phyloP scores from a whole-genome alignment of 208 protist species.

The Leptomonas seymouri region DNA sequence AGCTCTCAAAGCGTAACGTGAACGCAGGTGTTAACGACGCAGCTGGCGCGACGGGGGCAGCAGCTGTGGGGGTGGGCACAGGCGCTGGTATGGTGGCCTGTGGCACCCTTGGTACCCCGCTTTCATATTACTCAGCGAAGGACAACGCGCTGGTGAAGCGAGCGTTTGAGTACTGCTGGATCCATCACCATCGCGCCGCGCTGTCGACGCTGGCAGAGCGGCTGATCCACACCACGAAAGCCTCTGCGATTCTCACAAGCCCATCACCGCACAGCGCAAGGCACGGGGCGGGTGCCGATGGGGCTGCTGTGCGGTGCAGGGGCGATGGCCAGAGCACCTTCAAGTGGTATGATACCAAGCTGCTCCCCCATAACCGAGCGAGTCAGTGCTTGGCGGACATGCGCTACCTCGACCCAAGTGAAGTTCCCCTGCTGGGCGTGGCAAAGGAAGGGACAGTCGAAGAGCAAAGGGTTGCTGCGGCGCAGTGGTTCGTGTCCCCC shows the following conservation, averaged over 20 bases:
- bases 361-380: neutral
- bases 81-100: slow-evolving; percentile 1
- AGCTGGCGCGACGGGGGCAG: neutral
- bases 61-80: neutral
- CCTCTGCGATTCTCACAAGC: slow-evolving; percentile 12
- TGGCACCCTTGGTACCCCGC: neutral
- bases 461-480: neutral
- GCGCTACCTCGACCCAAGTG: slow-evolving; percentile 29
- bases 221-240: slow-evolving; percentile 6
- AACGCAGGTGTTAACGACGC: neutral
- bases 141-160: slow-evolving; percentile 22
- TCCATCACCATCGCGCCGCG: neutral
- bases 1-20: neutral
- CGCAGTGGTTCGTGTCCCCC: neutral
- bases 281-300: neutral
- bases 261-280: neutral
- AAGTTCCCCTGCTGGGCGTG: neutral
- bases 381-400: slow-evolving; percentile 28
- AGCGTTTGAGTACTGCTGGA: slow-evolving; percentile 33
- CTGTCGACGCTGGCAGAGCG: slow-evolving; percentile 10
- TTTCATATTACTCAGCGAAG: slow-evolving; percentile 10
- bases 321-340: neutral
- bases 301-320: neutral
- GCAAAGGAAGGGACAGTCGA: neutral
- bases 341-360: slow-evolving; percentile 1